phyloP scores from a whole-genome alignment of 306 rosid species.

The Bauhinia variegata region DNA sequence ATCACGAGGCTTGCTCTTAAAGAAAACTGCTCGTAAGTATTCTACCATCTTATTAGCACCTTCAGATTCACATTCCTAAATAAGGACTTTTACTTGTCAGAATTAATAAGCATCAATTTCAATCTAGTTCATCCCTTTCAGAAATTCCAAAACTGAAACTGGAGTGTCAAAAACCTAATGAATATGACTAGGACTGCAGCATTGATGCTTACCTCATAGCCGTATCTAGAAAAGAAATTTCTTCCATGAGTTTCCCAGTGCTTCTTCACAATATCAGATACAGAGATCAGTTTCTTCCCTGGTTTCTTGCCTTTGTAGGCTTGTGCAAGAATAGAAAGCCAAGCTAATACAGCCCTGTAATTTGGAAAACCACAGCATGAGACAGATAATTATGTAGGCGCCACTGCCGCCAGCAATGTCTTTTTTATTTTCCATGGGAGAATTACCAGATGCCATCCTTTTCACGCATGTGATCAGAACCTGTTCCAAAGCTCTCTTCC shows the following conservation, averaged over 20 bases:
- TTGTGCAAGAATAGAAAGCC: conserved; percentile 91
- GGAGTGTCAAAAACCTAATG: conserved; percentile 12
- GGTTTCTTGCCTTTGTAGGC: conserved; percentile 81
- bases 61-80: conserved; percentile 93
- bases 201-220: conserved; percentile 69
- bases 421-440: conserved; percentile 28
- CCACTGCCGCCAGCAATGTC: neutral
- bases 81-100: conserved; percentile 30
- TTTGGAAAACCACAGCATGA: conserved; percentile 25
- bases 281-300: conserved; percentile 84
- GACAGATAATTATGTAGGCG: conserved; percentile 14
- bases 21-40: conserved; percentile 65
- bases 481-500: conserved; percentile 98
- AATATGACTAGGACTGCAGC: conserved; percentile 23
- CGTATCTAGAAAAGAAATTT: conserved; percentile 93
- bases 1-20: conserved; percentile 79
- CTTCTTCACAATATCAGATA: conserved; percentile 76
- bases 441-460: conserved; percentile 96
- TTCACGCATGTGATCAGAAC: conserved; percentile 99
- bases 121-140: neutral
- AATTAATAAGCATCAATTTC: conserved; percentile 25
- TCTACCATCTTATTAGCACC: conserved; percentile 86
- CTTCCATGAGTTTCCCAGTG: conserved; percentile 95
- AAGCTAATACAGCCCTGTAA: conserved; percentile 95
- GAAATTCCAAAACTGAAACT: conserved; percentile 24